Percentiles rank a stretch among this genome's conserved stretches.
These are phyloP conservation scores for Terfezia boudieri DNA, from an alignment of 495 filamentous ascomycete genomes.

Conservation along the genomic window DNA sequence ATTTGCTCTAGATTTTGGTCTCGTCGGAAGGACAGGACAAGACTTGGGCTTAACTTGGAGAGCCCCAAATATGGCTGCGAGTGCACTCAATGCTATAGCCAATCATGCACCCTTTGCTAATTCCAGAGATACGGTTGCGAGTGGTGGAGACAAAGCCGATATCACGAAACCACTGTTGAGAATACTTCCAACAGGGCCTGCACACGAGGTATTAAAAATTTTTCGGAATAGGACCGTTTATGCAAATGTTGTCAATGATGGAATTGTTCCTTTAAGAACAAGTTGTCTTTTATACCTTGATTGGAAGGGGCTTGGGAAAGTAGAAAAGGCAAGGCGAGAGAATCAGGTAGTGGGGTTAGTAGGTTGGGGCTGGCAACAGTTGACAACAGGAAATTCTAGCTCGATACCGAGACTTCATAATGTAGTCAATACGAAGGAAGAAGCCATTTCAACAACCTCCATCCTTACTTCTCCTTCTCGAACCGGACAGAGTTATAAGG, in stretches of 20 bases:
- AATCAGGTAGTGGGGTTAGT: conserved; percentile 71
- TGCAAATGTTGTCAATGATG: conserved; percentile 96
- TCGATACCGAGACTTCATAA: too few relatives aligned
- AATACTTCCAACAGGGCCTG: conserved; percentile 80
- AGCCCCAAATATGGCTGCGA: conserved; percentile 32
- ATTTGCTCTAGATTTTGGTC: conserved; percentile 85
- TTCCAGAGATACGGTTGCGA: neutral
- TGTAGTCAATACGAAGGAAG: too few relatives aligned
- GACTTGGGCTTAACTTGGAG: conserved; percentile 90
- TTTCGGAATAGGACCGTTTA: conserved; percentile 87
- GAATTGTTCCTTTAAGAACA: conserved; percentile 83
- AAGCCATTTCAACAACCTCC: too few relatives aligned
- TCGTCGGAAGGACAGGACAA: conserved; percentile 85
- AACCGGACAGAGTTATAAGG: too few relatives aligned
- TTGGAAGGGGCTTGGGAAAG: conserved; percentile 79
- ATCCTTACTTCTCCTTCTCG: too few relatives aligned
- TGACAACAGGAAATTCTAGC: conserved; percentile 28
- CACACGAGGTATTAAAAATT: conserved; percentile 62
- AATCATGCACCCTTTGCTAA: conserved; percentile 2
- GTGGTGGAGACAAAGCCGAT: conserved; percentile 3
- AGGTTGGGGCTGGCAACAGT: conserved; percentile 82
- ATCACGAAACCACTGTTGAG: conserved; percentile 62
- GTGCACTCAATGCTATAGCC: conserved; percentile 9
- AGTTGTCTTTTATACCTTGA: conserved; percentile 94
- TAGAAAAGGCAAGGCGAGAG: conserved; percentile 83